Base-by-base conservation (phyloP, 305 asterid genomes). In the Rubia peregrina region DNA sequence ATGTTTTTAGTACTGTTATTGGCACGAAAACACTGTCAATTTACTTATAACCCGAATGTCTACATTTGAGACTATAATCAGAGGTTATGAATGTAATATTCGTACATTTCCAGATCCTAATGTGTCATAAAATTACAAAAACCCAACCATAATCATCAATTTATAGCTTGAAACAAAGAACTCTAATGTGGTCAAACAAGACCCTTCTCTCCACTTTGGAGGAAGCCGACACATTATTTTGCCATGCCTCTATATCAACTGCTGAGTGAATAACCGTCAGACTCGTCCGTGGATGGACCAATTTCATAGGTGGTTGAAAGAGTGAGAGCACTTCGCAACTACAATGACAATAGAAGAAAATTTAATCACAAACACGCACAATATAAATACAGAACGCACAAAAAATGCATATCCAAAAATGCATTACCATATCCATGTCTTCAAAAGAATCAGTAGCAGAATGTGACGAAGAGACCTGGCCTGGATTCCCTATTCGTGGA, bases 131-230 rank as follows among this genome's bases (percentile, higher is more conserved):
- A 17, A 17, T n/a, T 2, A 53, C 59, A 7, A 53, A 53, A 53
- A 17, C 24, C 59, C 3, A n/a, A 53, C 10, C 19, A 53, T 7
- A 53, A 53, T 53, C 59, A 53, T 6, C 56, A 49, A 49, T 49
- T 49, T 5, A 16, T 49, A 14, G 56, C 19, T 49, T 0, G 56
- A 14, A 53, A 53, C 59, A 53, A 53, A 53, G 22, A 53, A 24
- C 59, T 36, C 59, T 53, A 53, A n/a, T n/a, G 24, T 6, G 59
- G 59, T 53, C 24, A 1, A n/a, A 53, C 59, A 53, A n/a, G 14
- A 53, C 59, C 4, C 59, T 53, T 53, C 59, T 53, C 59, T 17
- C 19, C 59, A 53, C 59, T 53, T 53, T n/a, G 59, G 59, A 53
- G 59, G 59, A 53, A 53, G 59, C 59, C 24, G 22, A 17, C 7